Percentiles rank a stretch among this genome's conserved stretches.
Conservation (phyloP, 352 stramenopile species). For the Globisporangium spiculum region DNA sequence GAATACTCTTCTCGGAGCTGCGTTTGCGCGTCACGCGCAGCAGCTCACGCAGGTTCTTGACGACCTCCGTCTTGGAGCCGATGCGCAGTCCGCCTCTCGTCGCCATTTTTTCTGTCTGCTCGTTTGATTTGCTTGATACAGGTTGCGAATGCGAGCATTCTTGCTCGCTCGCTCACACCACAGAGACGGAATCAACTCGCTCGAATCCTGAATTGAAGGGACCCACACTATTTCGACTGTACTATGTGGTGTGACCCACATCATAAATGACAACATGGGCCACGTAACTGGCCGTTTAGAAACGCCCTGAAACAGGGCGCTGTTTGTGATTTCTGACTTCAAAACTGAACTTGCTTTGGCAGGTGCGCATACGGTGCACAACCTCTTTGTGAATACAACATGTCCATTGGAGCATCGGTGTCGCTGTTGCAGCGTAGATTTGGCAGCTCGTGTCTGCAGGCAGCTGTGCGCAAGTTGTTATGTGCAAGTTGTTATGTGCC, state of each 20-base stretch:
- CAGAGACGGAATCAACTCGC: background rate
- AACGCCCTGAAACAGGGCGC: background rate
- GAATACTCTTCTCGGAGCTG: conserved; percentile 42
- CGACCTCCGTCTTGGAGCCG: conserved; percentile 75
- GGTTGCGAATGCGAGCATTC: background rate
- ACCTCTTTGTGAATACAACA: too few species aligned
- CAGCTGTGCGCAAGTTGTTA: too few species aligned
- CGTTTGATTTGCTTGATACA: conserved; percentile 4
- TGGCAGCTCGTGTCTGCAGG: too few species aligned
- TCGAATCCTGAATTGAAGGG: background rate
- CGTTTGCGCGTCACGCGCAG: conserved; percentile 63
- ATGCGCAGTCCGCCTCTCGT: conserved; percentile 55
- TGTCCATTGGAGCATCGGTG: too few species aligned
- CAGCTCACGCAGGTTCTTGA: conserved; percentile 75
- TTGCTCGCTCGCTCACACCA: background rate
- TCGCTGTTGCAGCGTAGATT: too few species aligned
- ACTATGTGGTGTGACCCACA: background rate
- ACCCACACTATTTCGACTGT: background rate
- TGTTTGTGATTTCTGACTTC: background rate
- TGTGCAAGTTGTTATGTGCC: too few species aligned
- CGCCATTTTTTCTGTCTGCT: conserved; percentile 45
- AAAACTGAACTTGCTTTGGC: background rate
- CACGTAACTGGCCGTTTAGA: background rate
- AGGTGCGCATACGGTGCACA: too few species aligned
- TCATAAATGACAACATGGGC: background rate